Evolutionary conservation across 192 early-diverging fungal species (phyloP).

Genomic region (Phlyctochytrium bullatum): DNA sequence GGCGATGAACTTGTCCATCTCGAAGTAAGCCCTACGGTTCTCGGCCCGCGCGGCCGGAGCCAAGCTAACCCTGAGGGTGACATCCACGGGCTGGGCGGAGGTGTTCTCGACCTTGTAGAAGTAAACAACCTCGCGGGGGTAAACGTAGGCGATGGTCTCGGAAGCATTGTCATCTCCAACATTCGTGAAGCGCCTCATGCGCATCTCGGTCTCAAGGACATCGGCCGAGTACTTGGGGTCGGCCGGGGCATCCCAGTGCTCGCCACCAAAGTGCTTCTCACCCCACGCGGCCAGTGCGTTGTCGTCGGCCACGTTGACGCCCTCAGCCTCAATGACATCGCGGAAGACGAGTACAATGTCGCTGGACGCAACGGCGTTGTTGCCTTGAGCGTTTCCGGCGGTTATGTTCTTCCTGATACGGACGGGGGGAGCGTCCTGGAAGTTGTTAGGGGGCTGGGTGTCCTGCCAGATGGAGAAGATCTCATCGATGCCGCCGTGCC

Average conservation of each 20-base stretch:
- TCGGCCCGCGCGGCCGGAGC: constrained; percentile 4
- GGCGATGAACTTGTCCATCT: constrained; percentile 26
- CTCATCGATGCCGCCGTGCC: constrained; percentile 15
- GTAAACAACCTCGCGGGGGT: constrained; percentile 15
- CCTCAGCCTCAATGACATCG: constrained; percentile 1
- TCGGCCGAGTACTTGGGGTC: not conserved
- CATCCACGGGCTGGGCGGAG: not conserved
- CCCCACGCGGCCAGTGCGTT: constrained; percentile 1
- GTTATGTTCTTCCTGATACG: constrained; percentile 6
- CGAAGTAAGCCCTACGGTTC: constrained; percentile 20
- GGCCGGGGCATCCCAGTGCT: constrained; percentile 1
- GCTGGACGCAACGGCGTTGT: not conserved
- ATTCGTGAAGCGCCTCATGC: constrained; percentile 4
- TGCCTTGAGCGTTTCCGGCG: not conserved
- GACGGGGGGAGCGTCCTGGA: constrained; percentile 17
- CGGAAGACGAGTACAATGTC: constrained; percentile 14
- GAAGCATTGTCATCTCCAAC: constrained; percentile 4
- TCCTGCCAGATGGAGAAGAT: constrained; percentile 18
- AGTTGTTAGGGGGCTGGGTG: constrained; percentile 10
- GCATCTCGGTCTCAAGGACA: constrained; percentile 11
- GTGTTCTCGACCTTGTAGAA: constrained; percentile 24
- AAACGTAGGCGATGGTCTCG: constrained; percentile 14
- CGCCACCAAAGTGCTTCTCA: constrained; percentile 12
- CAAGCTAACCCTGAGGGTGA: constrained; percentile 15
- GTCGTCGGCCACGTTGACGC: constrained; percentile 14